Evolutionary conservation across 345 rosid genomes (phyloP).

Genomic region (Barbarea vulgaris): DNA sequence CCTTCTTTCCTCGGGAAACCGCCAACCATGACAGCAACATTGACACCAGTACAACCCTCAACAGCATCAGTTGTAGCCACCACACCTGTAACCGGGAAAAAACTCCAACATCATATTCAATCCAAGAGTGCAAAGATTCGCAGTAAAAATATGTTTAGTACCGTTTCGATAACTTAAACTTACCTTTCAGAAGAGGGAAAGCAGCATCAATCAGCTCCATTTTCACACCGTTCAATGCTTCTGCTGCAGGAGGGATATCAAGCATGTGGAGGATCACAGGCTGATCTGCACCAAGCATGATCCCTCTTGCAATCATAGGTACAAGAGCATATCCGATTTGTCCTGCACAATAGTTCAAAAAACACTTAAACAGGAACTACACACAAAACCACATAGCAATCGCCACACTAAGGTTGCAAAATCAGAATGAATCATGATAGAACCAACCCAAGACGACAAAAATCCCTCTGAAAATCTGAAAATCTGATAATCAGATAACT

Average conservation of each 20-base stretch:
- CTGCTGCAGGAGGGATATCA: slow-evolving; percentile 95
- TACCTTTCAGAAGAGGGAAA: slow-evolving; percentile 93
- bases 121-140: background rate
- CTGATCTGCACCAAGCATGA: slow-evolving; percentile 96
- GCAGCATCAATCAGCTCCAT: slow-evolving; percentile 98
- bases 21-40: slow-evolving; percentile 91
- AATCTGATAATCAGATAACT: no score
- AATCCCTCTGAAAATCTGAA: no score
- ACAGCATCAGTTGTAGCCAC: slow-evolving; percentile 93
- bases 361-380: background rate
- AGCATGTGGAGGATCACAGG: slow-evolving; percentile 99
- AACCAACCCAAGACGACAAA: no score
- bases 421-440: no score
- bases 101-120: background rate
- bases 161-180: background rate
- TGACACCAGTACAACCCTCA: slow-evolving; percentile 95
- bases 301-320: slow-evolving; percentile 96
- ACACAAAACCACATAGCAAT: background rate
- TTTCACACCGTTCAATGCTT: slow-evolving; percentile 94
- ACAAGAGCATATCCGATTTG: slow-evolving; percentile 99
- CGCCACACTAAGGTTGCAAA: no score
- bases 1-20: slow-evolving; percentile 99
- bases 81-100: slow-evolving; percentile 60
- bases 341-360: slow-evolving; percentile 54
- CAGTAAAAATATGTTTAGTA: background rate